Evolutionary conservation across 2,329 filamentous ascomycete species (phyloP).

Genomic region (Microcera coccophila): DNA sequence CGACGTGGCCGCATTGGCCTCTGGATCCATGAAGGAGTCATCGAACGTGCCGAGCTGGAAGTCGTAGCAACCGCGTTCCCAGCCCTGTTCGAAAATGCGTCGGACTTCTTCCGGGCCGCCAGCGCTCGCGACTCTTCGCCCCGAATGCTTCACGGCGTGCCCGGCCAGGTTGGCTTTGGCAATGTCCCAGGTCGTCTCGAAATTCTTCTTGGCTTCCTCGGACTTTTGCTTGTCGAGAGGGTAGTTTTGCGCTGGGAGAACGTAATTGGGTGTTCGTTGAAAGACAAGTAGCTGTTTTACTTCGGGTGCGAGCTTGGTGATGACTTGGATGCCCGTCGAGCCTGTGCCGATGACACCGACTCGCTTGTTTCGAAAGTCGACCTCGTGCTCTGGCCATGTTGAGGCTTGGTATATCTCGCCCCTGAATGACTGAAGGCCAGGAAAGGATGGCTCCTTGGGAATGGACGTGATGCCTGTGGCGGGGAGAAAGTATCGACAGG

Average conservation of each 20-base stretch:
- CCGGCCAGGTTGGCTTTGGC: constrained; percentile 2
- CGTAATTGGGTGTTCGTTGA: constrained; percentile 10
- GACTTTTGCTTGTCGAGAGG: constrained; percentile 7
- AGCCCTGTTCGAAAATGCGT: constrained; percentile 3
- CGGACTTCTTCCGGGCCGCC: neutral
- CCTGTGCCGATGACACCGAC: constrained; percentile 11
- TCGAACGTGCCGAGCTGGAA: constrained; percentile 9
- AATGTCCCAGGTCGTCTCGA: constrained; percentile 4
- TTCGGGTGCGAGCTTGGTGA: constrained; percentile 9
- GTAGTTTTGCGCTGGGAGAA: constrained; percentile 9
- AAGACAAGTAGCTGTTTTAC: constrained; percentile 9
- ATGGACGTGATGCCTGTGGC: constrained; percentile 10
- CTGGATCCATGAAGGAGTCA: constrained; percentile 7
- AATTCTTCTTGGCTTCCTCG: constrained; percentile 3
- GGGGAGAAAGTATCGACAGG: constrained; percentile 8
- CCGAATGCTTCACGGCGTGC: constrained; percentile 1
- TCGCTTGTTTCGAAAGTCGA: constrained; percentile 9
- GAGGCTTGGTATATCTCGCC: constrained; percentile 11
- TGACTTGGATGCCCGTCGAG: constrained; percentile 11
- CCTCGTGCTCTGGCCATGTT: constrained; percentile 1
- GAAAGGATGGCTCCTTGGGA: constrained; percentile 6
- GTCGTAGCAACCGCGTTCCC: constrained; percentile 8
- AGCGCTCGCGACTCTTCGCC: constrained; percentile 1
- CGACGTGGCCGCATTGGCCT: constrained; percentile 10
- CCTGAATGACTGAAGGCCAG: constrained; percentile 1